phyloP scores from a whole-genome alignment of 2,329 filamentous ascomycete genomes.

The Claviceps spartinae region DNA sequence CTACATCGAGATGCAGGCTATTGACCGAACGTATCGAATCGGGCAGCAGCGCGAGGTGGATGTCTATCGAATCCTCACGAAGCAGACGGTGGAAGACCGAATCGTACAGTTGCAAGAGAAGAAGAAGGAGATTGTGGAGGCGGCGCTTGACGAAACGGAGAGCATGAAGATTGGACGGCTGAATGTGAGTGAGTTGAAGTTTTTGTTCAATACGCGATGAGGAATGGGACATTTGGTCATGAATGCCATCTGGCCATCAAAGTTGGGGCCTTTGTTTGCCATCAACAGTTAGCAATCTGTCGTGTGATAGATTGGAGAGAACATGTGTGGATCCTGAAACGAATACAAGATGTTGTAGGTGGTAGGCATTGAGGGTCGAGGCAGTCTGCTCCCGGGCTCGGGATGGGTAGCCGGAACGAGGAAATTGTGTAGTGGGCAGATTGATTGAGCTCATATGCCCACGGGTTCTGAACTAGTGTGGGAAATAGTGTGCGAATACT shows the following conservation, averaged over 20 bases:
- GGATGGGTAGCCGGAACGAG: no score
- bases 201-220: slow-evolving; percentile 39
- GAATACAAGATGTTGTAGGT: no score
- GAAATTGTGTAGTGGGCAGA: no score
- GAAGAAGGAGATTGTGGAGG: slow-evolving; percentile 65
- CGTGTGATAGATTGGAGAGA: no score
- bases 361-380: no score
- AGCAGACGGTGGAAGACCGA: slow-evolving; percentile 73
- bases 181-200: slow-evolving; percentile 51
- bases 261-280: no score
- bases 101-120: slow-evolving; percentile 67
- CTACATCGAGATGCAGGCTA: slow-evolving; percentile 81
- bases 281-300: no score
- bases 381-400: no score
- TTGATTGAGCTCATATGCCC: no score
- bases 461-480: no score
- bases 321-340: no score
- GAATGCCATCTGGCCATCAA: neutral
- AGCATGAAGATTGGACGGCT: slow-evolving; percentile 54
- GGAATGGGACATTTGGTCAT: neutral
- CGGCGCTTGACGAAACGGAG: slow-evolving; percentile 66
- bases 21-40: slow-evolving; percentile 80
- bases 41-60: slow-evolving; percentile 62
- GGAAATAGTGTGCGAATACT: no score
- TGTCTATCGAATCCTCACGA: slow-evolving; percentile 67